phyloP scores from a whole-genome alignment of 2,329 filamentous ascomycete species.

The Fusarium tuaranense region DNA sequence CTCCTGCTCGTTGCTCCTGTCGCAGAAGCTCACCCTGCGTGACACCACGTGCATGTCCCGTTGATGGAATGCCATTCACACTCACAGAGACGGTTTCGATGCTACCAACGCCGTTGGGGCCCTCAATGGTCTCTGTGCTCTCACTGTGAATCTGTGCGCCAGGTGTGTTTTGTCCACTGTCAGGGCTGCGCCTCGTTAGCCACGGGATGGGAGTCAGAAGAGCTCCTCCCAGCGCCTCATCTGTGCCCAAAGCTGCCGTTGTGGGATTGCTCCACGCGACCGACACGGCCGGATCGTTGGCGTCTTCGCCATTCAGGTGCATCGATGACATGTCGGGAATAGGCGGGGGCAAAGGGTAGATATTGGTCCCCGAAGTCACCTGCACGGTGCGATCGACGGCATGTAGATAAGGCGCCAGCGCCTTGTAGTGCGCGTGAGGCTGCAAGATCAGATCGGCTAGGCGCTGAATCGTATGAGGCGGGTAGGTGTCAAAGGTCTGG shows the following conservation, averaged over 20 bases:
- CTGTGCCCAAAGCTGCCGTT: conserved; percentile 74
- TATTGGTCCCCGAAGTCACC: conserved; percentile 83
- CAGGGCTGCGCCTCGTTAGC: conserved; percentile 65
- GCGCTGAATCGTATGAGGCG: conserved; percentile 93
- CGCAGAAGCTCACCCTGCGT: conserved; percentile 87
- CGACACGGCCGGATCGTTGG: conserved; percentile 50
- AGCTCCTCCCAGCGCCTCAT: conserved; percentile 90
- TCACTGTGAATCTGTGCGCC: conserved; percentile 71
- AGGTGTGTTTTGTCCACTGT: conserved; percentile 44
- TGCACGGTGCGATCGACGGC: conserved; percentile 91
- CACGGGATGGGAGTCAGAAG: conserved; percentile 94
- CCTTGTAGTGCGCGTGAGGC: conserved; percentile 83
- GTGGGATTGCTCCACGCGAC: conserved; percentile 63
- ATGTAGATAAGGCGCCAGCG: conserved; percentile 86
- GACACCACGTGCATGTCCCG: conserved; percentile 65
- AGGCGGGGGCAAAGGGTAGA: conserved; percentile 84
- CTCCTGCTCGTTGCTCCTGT: conserved; percentile 87
- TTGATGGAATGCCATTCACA: conserved; percentile 75
- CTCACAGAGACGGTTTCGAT: conserved; percentile 85
- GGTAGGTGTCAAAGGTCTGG: conserved; percentile 76
- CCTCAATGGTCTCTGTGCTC: conserved; percentile 83
- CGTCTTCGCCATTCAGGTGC: conserved; percentile 72
- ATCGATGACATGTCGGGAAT: conserved; percentile 69
- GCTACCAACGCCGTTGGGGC: conserved; percentile 81
- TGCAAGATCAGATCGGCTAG: conserved; percentile 86